phyloP scores from a whole-genome alignment of 148 eudicot genomes.

The Spergularia bocconei region DNA sequence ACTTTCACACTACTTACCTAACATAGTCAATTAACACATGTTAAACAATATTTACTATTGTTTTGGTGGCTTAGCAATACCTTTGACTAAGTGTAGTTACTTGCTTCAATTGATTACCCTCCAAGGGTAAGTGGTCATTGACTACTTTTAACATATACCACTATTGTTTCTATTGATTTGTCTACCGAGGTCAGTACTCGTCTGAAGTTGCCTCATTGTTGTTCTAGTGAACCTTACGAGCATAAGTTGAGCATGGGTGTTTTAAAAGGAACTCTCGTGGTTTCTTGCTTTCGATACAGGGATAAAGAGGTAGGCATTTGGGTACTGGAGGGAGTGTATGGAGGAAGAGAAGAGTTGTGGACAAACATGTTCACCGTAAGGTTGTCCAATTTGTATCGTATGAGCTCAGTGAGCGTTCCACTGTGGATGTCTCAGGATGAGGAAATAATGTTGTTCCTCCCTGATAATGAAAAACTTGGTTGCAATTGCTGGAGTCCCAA shows the following conservation, averaged over 20 bases:
- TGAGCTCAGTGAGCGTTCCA: neutral
- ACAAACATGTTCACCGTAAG: neutral
- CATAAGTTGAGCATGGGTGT: neutral
- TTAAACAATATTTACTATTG: too few species aligned
- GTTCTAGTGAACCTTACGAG: neutral
- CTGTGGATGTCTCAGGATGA: neutral
- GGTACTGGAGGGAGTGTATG: neutral
- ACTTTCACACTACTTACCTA: too few species aligned
- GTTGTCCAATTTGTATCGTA: too few species aligned
- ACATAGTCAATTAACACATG: too few species aligned
- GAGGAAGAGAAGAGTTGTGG: neutral
- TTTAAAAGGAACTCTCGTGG: neutral
- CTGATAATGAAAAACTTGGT: neutral
- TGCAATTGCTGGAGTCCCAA: neutral
- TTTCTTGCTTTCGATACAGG: neutral
- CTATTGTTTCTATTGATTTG: too few species aligned
- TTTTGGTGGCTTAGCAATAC: too few species aligned
- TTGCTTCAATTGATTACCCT: too few species aligned
- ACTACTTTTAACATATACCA: too few species aligned
- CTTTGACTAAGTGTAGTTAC: too few species aligned
- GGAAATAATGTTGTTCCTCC: neutral
- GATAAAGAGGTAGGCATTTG: neutral
- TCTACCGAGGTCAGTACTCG: too few species aligned
- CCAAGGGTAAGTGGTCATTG: too few species aligned
- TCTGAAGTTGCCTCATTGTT: conserved; percentile 2